Percentiles rank a stretch among this genome's conserved stretches.
phyloP scores from a whole-genome alignment of 176 grass and related monocot species.

The Leersia perrieri region DNA sequence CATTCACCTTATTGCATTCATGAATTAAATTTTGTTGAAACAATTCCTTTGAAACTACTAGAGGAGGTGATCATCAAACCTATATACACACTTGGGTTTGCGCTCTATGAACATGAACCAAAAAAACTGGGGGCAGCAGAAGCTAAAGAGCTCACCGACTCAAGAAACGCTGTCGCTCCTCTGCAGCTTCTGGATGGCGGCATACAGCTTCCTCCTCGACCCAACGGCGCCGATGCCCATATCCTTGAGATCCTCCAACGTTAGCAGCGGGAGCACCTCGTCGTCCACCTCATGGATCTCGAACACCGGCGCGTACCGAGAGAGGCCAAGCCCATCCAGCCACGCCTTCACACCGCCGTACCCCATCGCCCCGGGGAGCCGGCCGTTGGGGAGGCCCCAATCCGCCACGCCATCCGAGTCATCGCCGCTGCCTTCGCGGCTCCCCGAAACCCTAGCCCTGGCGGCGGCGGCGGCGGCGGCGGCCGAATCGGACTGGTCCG shows the following conservation, averaged over 20 bases:
- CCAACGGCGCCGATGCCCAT: slow-evolving; percentile 94
- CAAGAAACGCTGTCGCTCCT: slow-evolving; percentile 39
- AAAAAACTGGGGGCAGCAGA: slow-evolving; percentile 14
- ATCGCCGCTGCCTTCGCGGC: slow-evolving; percentile 54
- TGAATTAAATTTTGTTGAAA: slow-evolving; percentile 28
- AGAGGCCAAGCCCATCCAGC: slow-evolving; percentile 64
- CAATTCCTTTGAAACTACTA: neutral
- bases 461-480: slow-evolving; percentile 25
- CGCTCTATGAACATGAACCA: slow-evolving; percentile 18
- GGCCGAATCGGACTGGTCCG: slow-evolving; percentile 47
- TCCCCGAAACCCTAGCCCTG: slow-evolving; percentile 77
- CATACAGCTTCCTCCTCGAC: slow-evolving; percentile 79
- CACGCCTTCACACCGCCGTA: slow-evolving; percentile 65
- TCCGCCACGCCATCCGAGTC: slow-evolving; percentile 56
- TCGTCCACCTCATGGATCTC: slow-evolving; percentile 94
- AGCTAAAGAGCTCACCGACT: slow-evolving; percentile 46
- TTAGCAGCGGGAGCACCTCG: slow-evolving; percentile 77
- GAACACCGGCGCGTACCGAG: slow-evolving; percentile 67
- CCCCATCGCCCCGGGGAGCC: slow-evolving; percentile 23
- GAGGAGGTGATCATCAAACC: slow-evolving; percentile 8
- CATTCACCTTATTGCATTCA: slow-evolving; percentile 16
- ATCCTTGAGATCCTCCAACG: slow-evolving; percentile 84
- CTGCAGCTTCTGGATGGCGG: slow-evolving; percentile 65
- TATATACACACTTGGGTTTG: slow-evolving; percentile 36
- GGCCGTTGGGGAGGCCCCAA: slow-evolving; percentile 61